Evolutionary conservation across 805 yeast genomes (phyloP).

Genomic region (Jamesozyma piceae): DNA sequence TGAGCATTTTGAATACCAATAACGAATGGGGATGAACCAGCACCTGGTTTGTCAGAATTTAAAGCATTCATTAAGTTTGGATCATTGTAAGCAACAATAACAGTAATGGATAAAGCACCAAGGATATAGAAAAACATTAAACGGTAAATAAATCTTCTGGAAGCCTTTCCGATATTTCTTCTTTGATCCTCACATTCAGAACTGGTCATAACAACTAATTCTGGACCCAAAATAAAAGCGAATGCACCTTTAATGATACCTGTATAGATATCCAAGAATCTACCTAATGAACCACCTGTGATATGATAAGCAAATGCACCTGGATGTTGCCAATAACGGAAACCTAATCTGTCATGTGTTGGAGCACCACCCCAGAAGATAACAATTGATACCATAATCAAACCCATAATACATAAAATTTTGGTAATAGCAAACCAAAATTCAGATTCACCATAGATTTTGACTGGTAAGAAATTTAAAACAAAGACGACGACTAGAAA

Average conservation of each 20-base stretch:
- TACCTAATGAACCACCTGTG: conserved; percentile 47
- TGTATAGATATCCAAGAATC: conserved; percentile 55
- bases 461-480: conserved; percentile 45
- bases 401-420: conserved; percentile 37
- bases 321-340: conserved; percentile 56
- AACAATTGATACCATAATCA: conserved; percentile 37
- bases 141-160: conserved; percentile 51
- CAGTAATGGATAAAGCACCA: conserved; percentile 49
- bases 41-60: conserved; percentile 44
- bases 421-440: conserved; percentile 37
- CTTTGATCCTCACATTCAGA: conserved; percentile 55
- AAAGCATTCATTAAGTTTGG: conserved; percentile 39
- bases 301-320: conserved; percentile 49
- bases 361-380: conserved; percentile 44
- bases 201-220: conserved; percentile 47
- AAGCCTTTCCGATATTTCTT: conserved; percentile 52
- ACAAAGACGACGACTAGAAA: conserved; percentile 40
- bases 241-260: conserved; percentile 57
- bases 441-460: conserved; percentile 36
- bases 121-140: conserved; percentile 51
- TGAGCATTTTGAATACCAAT: conserved; percentile 57
- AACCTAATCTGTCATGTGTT: conserved; percentile 46
- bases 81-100: conserved; percentile 49
- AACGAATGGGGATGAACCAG: conserved; percentile 59
- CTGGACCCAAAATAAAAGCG: conserved; percentile 56